Evolutionary conservation across 345 rosid genomes (phyloP), one percentile per base, ranked within the genome.

Genomic region (Sonneratia caseolaris): DNA sequence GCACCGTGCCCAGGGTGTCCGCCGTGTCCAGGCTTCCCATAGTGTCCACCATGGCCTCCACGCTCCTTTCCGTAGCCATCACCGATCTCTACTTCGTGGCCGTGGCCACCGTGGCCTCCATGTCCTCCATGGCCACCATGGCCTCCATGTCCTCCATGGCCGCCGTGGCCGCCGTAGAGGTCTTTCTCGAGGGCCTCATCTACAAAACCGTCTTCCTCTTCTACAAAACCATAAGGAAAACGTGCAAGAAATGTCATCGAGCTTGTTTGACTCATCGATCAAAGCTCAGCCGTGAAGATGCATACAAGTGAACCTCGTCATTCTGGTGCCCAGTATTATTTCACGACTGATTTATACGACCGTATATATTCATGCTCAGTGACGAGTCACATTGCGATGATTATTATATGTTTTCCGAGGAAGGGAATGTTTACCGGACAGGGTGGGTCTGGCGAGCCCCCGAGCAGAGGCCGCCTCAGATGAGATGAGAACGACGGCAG

Each of bases 401-500:
- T 7, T 3, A 45, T 7, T 43, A 45, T 45, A 45, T 7, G 13
- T 14, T 45, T 10, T 45, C 13, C 49, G 9, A 70, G 35, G 19
- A 70, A 3, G 70, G 59, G 24, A 15, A 3, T 4, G 8, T 14
- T 59, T 64, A 71, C 73, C 24, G 7, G 68, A 22, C 53, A 24
- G 56, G 40, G 76, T 49, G 10, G 55, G 57, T 73, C 72, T 72
- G 24, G 73, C 69, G 11, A 77, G 75, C 36, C 72, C 77, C 15
- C 75, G 71, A 68, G 83, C 83, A 19, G 73, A 69, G 49, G 72
- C 72, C 61, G 66, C 56, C 70, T 77, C 62, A 3, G 78, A 73
- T 37, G 78, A 71, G 73, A 72, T 7, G 66, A 80, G 66, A 64
- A 71, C 69, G 37, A 72, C 51, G 66, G 75, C 27, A 32, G 74